Percentiles rank a stretch among this genome's conserved stretches.
Conservation (phyloP, 2,329 filamentous ascomycete genomes). For the Phaeosphaeria sp. region DNA sequence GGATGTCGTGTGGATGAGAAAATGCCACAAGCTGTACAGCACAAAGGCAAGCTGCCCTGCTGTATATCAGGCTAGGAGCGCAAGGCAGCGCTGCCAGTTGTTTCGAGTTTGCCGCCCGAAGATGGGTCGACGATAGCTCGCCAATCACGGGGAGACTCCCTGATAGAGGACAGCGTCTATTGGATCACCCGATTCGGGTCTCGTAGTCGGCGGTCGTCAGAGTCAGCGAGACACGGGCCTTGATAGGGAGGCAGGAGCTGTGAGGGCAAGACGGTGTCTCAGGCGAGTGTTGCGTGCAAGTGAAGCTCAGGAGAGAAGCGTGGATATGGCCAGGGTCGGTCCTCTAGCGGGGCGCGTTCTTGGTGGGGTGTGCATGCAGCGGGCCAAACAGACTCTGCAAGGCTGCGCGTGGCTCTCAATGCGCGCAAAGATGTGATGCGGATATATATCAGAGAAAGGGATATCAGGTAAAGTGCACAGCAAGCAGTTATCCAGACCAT, state of each 20-base stretch:
- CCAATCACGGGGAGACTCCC: slow-evolving; percentile 44
- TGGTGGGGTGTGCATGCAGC: slow-evolving; percentile 21
- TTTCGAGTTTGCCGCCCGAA: slow-evolving; percentile 46
- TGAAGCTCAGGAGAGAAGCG: slow-evolving; percentile 26
- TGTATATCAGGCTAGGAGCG: slow-evolving; percentile 10
- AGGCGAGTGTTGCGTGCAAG: slow-evolving; percentile 21
- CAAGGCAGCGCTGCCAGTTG: slow-evolving; percentile 28
- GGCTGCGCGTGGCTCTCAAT: slow-evolving; percentile 14
- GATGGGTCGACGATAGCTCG: slow-evolving; percentile 41
- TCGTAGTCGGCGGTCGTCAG: slow-evolving; percentile 20
- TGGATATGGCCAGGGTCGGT: slow-evolving; percentile 20
- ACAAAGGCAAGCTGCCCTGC: slow-evolving; percentile 15
- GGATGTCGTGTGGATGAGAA: slow-evolving; percentile 7
- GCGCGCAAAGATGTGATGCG: not conserved
- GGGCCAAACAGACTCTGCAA: slow-evolving; percentile 27
- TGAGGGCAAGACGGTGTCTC: slow-evolving; percentile 22
- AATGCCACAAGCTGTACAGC: slow-evolving; percentile 1
- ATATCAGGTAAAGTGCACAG: not conserved
- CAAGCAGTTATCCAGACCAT: not conserved
- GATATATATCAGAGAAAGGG: not conserved
- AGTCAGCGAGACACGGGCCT: slow-evolving; percentile 21
- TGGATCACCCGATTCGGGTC: slow-evolving; percentile 43
- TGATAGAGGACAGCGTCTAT: slow-evolving; percentile 48
- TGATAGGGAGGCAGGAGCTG: slow-evolving; percentile 23
- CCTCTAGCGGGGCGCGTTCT: slow-evolving; percentile 33